Percentiles rank a stretch among this genome's conserved stretches.
Evolutionary conservation across 305 asterid genomes (phyloP).

Genomic region (Rubia peregrina): DNA sequence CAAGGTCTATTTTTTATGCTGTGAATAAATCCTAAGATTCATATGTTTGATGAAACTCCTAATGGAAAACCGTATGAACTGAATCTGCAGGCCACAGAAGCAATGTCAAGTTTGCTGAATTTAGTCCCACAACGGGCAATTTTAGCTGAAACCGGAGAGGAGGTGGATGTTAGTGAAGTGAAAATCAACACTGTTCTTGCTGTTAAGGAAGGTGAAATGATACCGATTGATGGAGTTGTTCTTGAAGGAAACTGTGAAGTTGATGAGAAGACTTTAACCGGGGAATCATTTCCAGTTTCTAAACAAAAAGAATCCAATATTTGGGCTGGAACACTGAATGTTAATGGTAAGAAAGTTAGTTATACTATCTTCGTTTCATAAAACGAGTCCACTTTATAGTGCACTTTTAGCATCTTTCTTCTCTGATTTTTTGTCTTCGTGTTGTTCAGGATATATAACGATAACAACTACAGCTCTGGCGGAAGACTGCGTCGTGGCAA

Average conservation of each 20-base stretch:
- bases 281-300: constrained; percentile 79
- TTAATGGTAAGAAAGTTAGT: constrained; percentile 41
- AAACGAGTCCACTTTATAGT: too few relatives aligned
- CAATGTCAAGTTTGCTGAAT: constrained; percentile 68
- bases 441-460: constrained; percentile 49
- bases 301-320: constrained; percentile 63
- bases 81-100: constrained; percentile 57
- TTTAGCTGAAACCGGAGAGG: constrained; percentile 72
- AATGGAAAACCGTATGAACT: neutral
- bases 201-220: constrained; percentile 67
- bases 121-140: constrained; percentile 72
- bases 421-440: neutral
- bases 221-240: constrained; percentile 77
- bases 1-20: constrained; percentile 36
- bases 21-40: neutral
- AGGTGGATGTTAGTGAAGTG: constrained; percentile 57
- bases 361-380: too few relatives aligned
- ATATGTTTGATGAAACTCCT: neutral
- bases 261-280: constrained; percentile 70
- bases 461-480: constrained; percentile 54
- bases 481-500: constrained; percentile 72
- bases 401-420: neutral
- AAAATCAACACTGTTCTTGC: constrained; percentile 55
- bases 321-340: constrained; percentile 82
- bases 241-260: constrained; percentile 74